phyloP scores from a whole-genome alignment of 2,329 filamentous ascomycete species.

The Dendrostoma leiphaemia region DNA sequence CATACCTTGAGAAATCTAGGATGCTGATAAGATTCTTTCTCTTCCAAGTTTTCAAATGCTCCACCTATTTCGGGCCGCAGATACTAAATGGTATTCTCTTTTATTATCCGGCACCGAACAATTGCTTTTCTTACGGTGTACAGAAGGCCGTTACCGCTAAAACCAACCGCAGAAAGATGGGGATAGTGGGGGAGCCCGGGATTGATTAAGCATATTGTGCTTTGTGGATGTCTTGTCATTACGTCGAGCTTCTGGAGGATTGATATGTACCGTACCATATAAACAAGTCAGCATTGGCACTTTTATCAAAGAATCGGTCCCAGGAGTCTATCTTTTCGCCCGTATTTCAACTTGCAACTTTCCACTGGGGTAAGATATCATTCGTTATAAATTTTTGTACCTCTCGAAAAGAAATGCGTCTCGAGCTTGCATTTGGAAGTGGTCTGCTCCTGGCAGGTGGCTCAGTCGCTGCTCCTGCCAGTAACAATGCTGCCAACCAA shows the following conservation, averaged over 20 bases:
- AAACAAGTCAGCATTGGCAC: neutral
- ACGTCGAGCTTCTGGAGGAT: neutral
- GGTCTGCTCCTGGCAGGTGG: neutral
- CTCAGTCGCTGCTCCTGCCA: neutral
- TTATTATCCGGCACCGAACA: neutral
- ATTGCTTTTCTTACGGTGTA: neutral
- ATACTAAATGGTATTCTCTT: neutral
- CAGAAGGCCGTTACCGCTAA: neutral
- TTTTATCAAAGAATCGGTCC: neutral
- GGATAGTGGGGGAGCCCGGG: neutral
- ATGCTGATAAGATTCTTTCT: neutral
- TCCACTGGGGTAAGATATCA: neutral
- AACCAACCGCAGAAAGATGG: neutral
- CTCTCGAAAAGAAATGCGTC: neutral
- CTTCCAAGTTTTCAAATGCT: neutral
- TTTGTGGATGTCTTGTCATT: neutral
- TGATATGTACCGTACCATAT: neutral
- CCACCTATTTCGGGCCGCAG: neutral
- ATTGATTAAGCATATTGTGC: neutral
- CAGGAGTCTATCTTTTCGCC: neutral
- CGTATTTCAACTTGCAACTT: neutral
- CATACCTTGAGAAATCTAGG: neutral
- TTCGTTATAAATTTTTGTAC: neutral
- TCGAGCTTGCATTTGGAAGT: neutral
- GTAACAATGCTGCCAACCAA: neutral